Evolutionary conservation across 140 eudicot species (phyloP), one percentile per base, ranked within the genome.

Genomic region (Flaveria floridana): DNA sequence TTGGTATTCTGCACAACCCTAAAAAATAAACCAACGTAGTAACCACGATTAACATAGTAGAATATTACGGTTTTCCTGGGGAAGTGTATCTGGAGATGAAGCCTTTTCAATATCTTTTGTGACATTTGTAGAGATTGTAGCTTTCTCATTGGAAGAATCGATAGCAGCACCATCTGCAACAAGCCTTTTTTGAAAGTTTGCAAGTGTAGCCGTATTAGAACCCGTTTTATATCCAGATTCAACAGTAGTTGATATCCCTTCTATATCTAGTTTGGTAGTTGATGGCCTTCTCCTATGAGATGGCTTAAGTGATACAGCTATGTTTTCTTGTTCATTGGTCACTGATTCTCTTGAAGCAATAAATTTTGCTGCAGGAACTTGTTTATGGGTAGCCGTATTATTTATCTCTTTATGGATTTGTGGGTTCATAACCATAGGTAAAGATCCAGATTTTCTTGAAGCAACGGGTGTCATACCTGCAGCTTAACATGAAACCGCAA

Each of bases 391-490:
- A 15, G 82, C 46, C 18, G 48, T 26, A 16, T 75, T 78, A 42
- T 62, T 72, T 15, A 77, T 76, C 72, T 86, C 88, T 70, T 84
- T 86, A 8, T 81, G 58, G 58, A 72, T 83, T 20, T 83, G 82
- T 72, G 82, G 53, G 74, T 65, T 71, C 74, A 62, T 55, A 52
- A 74, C 79, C 42, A 76, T 79, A 0, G 89, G 79, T 11, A 72
- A 67, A 26, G 86, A 76, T 41, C 79, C 83, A 2, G 25, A 65
- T 74, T 79, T 89, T 80, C 70, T 86, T 51, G 89, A 73, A 73
- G 87, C 37, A 77, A 89, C 55, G 28, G 87, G 89, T 47, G 92
- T 84, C 80, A 74, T 86, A 76, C 91, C 98, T 89, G 88, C 83
- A 81, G 90, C 82, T 78, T 78, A 77, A 81, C 72, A 81, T 61